Evolutionary conservation across 306 rosid species (phyloP), one percentile per base, ranked within the genome.

Genomic region (Glycyrrhiza uralensis): DNA sequence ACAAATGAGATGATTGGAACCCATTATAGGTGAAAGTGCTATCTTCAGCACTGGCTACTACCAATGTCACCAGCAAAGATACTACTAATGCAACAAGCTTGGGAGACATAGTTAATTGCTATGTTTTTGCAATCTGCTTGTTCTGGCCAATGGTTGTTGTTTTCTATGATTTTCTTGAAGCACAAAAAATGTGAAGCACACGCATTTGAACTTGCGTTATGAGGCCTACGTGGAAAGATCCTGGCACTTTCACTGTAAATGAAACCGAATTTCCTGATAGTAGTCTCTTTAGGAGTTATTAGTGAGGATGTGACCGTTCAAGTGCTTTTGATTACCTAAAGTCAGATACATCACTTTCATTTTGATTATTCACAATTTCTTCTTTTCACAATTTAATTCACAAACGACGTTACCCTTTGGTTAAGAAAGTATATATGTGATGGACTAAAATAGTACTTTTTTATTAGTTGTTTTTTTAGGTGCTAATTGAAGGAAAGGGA

Each of bases 11-110:
- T 0, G 84, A 47, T 28, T 26, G 45, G 87, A 88, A 88, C 2
- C 90, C 94, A 59, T 83, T 71, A 59, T 39, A 88, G 83, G 15
- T 66, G 81, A 88, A 84, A 45, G 51, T 66, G 28, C 30, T 59
- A 50, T 77, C 77, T 76, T 80, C 76, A n/a, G n/a, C n/a, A 61
- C 75, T 76, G 4, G 60, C 66, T 10, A n/a, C n/a, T n/a, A 70
- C 80, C 2, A 69, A 3, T 49, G 58, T 46, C 14, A 69, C 66
- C 22, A 76, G 60, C 36, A 81, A 51, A 38, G 60, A 29, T 54
- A 84, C 7, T 9, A 75, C 5, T n/a, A n/a, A n/a, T 11, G 38
- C 2, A 6, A 24, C 33, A 72, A 83, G 59, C 17, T 79, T 63
- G 63, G 17, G 12, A 59, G 69, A 50, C 93, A 88, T 85, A 49